A percentile compares a stretch with the other conserved stretches of the same genome.
These are phyloP conservation scores for Carallia brachiata DNA, from an alignment of 345 rosid genomes.

Conservation along the genomic window DNA sequence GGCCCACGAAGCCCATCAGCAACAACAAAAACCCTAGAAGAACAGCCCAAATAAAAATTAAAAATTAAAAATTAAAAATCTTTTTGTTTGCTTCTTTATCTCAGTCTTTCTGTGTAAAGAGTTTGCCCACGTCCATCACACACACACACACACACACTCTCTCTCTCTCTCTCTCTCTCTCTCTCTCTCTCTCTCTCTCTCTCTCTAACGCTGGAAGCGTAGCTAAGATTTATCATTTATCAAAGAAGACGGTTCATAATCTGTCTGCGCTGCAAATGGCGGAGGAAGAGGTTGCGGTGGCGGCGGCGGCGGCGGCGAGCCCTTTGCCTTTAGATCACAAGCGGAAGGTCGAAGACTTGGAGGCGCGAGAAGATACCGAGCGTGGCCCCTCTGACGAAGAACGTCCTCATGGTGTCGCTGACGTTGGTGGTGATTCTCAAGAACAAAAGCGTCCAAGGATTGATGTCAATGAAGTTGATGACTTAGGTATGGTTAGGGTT, in stretches of 20 bases:
- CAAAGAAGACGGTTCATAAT: not conserved
- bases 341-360: conserved; percentile 65
- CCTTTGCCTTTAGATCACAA: conserved; percentile 53
- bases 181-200: not conserved
- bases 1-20: too few relatives aligned
- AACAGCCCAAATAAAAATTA: too few relatives aligned
- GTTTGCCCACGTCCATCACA: not conserved
- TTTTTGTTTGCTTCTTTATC: too few relatives aligned
- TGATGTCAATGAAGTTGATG: conserved; percentile 39
- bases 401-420: conserved; percentile 20
- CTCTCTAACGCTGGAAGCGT: not conserved
- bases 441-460: conserved; percentile 55
- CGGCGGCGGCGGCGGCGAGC: conserved; percentile 19
- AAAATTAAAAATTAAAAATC: too few relatives aligned
- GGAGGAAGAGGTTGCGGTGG: conserved; percentile 57
- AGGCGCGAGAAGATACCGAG: conserved; percentile 6
- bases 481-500: conserved; percentile 39
- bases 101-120: too few relatives aligned
- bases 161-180: not conserved
- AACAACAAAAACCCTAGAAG: too few relatives aligned
- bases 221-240: not conserved
- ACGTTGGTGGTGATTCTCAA: conserved; percentile 29
- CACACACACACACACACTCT: too few relatives aligned
- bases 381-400: not conserved
- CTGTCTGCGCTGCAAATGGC: conserved; percentile 35